These are phyloP conservation scores for Yamadazyma olivae DNA, from an alignment of 805 yeast genomes.

Conservation along the genomic window DNA sequence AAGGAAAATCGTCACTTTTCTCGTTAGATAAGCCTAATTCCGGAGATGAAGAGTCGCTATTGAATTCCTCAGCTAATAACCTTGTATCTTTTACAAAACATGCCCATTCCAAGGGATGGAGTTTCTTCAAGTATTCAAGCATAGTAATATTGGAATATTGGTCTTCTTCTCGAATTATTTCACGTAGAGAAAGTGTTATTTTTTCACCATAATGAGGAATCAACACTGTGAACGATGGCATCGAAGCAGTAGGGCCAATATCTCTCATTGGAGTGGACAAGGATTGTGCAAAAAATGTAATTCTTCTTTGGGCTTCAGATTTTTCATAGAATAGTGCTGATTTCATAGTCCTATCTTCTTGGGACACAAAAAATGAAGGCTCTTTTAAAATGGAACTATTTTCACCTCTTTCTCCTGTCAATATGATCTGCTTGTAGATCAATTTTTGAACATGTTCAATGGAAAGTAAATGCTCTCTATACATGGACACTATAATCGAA, in stretches of 20 bases:
- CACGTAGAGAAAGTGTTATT: slow-evolving; percentile 88
- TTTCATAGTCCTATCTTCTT: slow-evolving; percentile 69
- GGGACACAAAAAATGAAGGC: slow-evolving; percentile 77
- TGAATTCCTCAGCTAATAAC: slow-evolving; percentile 91
- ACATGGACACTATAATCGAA: slow-evolving; percentile 78
- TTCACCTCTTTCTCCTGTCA: slow-evolving; percentile 27
- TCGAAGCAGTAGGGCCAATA: slow-evolving; percentile 57
- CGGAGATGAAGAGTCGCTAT: slow-evolving; percentile 24
- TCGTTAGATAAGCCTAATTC: slow-evolving; percentile 4
- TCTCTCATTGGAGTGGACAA: slow-evolving; percentile 82
- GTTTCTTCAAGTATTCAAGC: slow-evolving; percentile 53
- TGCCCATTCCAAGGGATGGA: slow-evolving; percentile 56
- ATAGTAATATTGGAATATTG: slow-evolving; percentile 55
- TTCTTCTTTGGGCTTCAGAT: slow-evolving; percentile 78
- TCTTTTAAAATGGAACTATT: slow-evolving; percentile 46
- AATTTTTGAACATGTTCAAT: slow-evolving; percentile 69
- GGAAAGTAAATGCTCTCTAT: slow-evolving; percentile 72
- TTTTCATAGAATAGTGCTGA: slow-evolving; percentile 55
- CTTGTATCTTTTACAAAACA: slow-evolving; percentile 88
- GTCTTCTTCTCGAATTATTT: slow-evolving; percentile 91
- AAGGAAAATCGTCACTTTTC: slow-evolving; percentile 69
- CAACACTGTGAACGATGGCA: slow-evolving; percentile 85
- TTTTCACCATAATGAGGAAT: slow-evolving; percentile 96
- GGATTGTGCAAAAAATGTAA: slow-evolving; percentile 88
- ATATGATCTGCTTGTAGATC: slow-evolving; percentile 50